phyloP scores from a whole-genome alignment of 805 yeast species.

The Schwanniomyces vanrijiae region DNA sequence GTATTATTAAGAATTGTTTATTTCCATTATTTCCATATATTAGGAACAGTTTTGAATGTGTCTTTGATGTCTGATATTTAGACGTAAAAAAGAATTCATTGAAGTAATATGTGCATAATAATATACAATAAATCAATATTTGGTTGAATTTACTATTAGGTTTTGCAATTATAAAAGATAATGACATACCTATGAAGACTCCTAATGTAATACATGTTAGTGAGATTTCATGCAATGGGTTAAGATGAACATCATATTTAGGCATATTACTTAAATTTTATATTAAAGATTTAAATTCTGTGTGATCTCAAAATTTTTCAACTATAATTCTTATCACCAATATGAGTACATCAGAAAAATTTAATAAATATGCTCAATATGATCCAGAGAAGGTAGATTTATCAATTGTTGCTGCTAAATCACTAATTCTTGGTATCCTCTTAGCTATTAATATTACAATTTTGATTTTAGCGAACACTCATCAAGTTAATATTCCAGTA shows the following conservation, averaged over 20 bases:
- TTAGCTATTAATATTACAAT: constrained; percentile 13
- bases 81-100: constrained; percentile 28
- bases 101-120: constrained; percentile 20
- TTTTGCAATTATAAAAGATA: neutral
- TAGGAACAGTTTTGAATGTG: constrained; percentile 28
- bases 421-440: constrained; percentile 31
- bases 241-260: constrained; percentile 13
- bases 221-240: constrained; percentile 19
- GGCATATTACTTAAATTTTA: neutral
- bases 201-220: constrained; percentile 20
- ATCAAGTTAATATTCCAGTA: neutral
- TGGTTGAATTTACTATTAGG: neutral
- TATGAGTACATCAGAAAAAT: neutral
- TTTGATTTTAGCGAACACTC: neutral
- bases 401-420: constrained; percentile 29
- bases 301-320: neutral
- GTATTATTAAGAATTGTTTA: constrained; percentile 28
- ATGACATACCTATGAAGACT: constrained; percentile 8
- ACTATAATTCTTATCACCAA: neutral
- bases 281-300: neutral
- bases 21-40: constrained; percentile 37
- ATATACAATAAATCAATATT: constrained; percentile 14
- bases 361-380: constrained; percentile 13
- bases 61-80: constrained; percentile 24
- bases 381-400: constrained; percentile 28